Evolutionary conservation across 164 flowering plant genomes (phyloP), one percentile per base, ranked within the genome.

Genomic region (Umbilicus rupestris): DNA sequence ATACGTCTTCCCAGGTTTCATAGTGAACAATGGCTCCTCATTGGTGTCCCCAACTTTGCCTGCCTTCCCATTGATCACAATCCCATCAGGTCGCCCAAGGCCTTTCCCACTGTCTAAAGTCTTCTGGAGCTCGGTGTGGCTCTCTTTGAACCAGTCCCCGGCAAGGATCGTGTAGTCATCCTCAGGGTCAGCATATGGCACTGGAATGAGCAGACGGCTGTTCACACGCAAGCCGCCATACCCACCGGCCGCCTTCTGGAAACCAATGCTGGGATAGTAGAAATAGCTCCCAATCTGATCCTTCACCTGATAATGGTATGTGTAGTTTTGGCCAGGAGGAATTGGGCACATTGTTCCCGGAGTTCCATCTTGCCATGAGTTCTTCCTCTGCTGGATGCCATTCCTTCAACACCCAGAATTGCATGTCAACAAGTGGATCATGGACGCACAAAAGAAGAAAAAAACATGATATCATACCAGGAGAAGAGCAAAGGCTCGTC

Each of bases 141-240:
- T 47, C 47, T 76, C 78, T 68, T 69, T 63, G 71, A 77, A 84
- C 90, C 90, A 85, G 47, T 85, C 90, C 5, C 80, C 80, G 26
- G 78, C 66, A 39, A 85, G 70, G 72, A 85, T 76, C 7, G 79
- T 70, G 74, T 71, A 82, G 66, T 85, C 90, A 9, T 76, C 90
- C 33, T 77, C 87, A 1, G 87, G 89, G 20, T 41, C 73, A 9
- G 66, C 66, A 17, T 39, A 63, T 35, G 66, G 66, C 2, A 63
- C 66, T 24, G 66, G 66, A 29, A 63, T 63, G 5, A 63, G 46
- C 30, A 63, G 29, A 16, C 66, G 46, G 16, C 66, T 63, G 66
- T 63, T 63, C 7, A 63, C 12, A 35, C 66, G 66, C 20, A 63
- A 47, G 28, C 66, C 66, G 5, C 66, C 66, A 39, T 20, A 63